Evolutionary conservation across 2,329 filamentous ascomycete species (phyloP).

Genomic region (Coniosporium tulheliwenetii): DNA sequence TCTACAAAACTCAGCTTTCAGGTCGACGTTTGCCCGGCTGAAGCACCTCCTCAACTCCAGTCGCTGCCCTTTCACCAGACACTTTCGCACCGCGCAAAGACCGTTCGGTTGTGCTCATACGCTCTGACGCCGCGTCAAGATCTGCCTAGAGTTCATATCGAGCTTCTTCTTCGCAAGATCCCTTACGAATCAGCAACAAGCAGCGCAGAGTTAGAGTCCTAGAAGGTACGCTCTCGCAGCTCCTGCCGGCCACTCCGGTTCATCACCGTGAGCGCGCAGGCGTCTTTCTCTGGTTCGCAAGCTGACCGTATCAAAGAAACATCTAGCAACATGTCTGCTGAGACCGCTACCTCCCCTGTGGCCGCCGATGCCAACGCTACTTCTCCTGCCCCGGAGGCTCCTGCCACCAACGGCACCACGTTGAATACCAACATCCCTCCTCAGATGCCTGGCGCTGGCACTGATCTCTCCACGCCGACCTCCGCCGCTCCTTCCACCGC

Average conservation of each 20-base stretch:
- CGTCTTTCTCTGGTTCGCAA: background rate
- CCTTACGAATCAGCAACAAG: too few relatives aligned
- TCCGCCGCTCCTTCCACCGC: slow-evolving; percentile 55
- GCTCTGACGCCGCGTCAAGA: too few relatives aligned
- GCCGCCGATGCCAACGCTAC: slow-evolving; percentile 60
- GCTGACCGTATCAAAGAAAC: background rate
- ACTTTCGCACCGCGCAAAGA: too few relatives aligned
- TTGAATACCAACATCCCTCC: slow-evolving; percentile 60
- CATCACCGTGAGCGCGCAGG: background rate
- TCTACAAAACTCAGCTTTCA: slow-evolving; percentile 12
- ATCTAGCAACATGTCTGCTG: slow-evolving; percentile 17
- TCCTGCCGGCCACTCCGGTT: too few relatives aligned
- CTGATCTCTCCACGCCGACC: slow-evolving; percentile 53
- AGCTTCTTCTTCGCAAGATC: too few relatives aligned
- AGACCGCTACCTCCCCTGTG: slow-evolving; percentile 34
- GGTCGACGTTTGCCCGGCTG: too few relatives aligned
- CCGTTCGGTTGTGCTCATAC: too few relatives aligned
- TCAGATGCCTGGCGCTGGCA: slow-evolving; percentile 45
- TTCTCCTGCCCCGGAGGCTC: slow-evolving; percentile 52
- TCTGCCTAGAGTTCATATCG: too few relatives aligned
- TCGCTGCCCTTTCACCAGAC: too few relatives aligned
- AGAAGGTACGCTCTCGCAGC: too few relatives aligned
- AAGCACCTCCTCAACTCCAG: too few relatives aligned
- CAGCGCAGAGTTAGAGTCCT: too few relatives aligned
- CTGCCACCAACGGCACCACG: slow-evolving; percentile 37